Conservation (phyloP, 495 filamentous ascomycete genomes). For the Xylaria palmicola region DNA sequence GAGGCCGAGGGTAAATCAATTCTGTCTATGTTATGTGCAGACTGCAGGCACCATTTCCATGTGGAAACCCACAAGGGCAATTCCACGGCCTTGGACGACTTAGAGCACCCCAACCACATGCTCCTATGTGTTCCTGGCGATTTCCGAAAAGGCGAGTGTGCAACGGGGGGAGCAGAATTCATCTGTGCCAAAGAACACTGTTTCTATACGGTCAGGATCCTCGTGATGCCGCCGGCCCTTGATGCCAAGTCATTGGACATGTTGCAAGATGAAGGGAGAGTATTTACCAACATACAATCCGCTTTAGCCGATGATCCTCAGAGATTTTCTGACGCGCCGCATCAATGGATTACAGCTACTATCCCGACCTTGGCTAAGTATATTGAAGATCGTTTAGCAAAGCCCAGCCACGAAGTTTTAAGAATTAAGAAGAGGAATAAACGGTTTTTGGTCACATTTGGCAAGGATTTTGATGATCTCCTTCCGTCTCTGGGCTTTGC, state of each 20-base stretch:
- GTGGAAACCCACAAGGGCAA: conserved; percentile 14
- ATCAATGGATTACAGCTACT: conserved; percentile 45
- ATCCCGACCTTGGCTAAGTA: conserved; percentile 5
- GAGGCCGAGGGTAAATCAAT: not conserved
- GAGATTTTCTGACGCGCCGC: conserved; percentile 54
- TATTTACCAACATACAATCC: conserved; percentile 52
- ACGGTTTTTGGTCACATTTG: conserved; percentile 67
- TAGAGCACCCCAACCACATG: conserved; percentile 27
- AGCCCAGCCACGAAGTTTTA: conserved; percentile 19
- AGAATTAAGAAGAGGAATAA: conserved; percentile 71
- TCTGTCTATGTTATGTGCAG: conserved; percentile 23
- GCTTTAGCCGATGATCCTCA: conserved; percentile 58
- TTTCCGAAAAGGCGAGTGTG: not conserved
- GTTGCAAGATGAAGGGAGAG: conserved; percentile 55
- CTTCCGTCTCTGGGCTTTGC: conserved; percentile 64
- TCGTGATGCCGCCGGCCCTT: conserved; percentile 47
- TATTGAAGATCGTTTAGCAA: conserved; percentile 12
- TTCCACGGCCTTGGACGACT: not conserved
- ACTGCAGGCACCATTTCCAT: conserved; percentile 27
- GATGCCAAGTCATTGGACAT: conserved; percentile 36
- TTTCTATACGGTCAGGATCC: conserved; percentile 53
- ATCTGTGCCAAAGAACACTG: conserved; percentile 61
- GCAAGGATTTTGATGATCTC: conserved; percentile 60
- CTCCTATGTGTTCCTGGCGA: conserved; percentile 11
- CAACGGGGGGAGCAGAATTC: conserved; percentile 38